Percentiles rank a stretch among this genome's conserved stretches.
These are phyloP conservation scores for Allomyces arbusculus DNA, from an alignment of 192 early-diverging fungal species.

Conservation along the genomic window DNA sequence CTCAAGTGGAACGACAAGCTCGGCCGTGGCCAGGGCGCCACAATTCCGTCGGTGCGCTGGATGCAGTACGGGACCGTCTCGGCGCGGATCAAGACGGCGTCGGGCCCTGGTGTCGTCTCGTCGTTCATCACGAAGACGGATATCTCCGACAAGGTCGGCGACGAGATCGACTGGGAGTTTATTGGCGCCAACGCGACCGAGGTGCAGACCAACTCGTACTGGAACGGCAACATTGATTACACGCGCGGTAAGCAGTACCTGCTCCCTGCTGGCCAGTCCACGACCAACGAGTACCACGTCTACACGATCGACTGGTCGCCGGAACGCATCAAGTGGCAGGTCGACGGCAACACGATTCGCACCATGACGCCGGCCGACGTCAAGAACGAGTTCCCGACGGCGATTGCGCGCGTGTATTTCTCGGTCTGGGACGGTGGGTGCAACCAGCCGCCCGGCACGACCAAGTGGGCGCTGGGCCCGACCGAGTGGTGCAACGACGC, in stretches of 20 bases:
- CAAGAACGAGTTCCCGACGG: slow-evolving; percentile 25
- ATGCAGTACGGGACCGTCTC: slow-evolving; percentile 39
- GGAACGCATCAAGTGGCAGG: slow-evolving; percentile 25
- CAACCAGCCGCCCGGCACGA: slow-evolving; percentile 19
- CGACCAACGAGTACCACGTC: slow-evolving; percentile 18
- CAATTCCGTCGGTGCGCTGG: slow-evolving; percentile 27
- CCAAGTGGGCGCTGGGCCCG: slow-evolving; percentile 28
- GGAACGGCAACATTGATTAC: slow-evolving; percentile 28
- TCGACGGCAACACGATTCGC: slow-evolving; percentile 19
- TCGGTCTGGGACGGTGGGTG: slow-evolving; percentile 43
- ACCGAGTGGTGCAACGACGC: slow-evolving; percentile 21
- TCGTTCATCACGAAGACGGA: slow-evolving; percentile 26
- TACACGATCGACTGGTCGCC: slow-evolving; percentile 38
- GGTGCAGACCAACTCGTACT: slow-evolving; percentile 45
- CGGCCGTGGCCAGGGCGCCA: slow-evolving; percentile 25
- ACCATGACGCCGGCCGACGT: slow-evolving; percentile 14
- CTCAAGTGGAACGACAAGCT: slow-evolving; percentile 4
- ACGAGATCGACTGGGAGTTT: slow-evolving; percentile 46
- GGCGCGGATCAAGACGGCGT: slow-evolving; percentile 15
- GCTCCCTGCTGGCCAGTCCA: slow-evolving; percentile 10
- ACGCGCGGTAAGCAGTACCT: slow-evolving; percentile 21
- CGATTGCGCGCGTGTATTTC: slow-evolving; percentile 26
- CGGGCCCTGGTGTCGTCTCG: slow-evolving; percentile 26
- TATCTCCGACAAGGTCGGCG: slow-evolving; percentile 28
- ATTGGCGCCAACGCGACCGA: slow-evolving; percentile 24